phyloP scores from a whole-genome alignment of 176 grass and related monocot species.

The Carex pumila region DNA sequence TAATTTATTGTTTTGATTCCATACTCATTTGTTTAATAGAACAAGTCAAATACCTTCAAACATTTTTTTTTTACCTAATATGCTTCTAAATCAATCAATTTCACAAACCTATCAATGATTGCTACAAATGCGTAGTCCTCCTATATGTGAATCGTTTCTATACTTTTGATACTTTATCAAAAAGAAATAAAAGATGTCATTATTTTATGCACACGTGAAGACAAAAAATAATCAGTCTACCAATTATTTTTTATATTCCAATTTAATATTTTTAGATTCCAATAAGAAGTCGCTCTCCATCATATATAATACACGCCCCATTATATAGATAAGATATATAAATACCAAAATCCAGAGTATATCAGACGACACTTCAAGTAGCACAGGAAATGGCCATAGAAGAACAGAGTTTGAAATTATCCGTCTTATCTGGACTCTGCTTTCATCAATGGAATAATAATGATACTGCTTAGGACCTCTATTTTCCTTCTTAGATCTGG shows the following conservation, averaged over 20 bases:
- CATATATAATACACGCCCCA: neutral
- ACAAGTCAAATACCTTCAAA: neutral
- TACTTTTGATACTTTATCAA: neutral
- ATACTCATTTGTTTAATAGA: neutral
- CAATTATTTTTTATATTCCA: neutral
- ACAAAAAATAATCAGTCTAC: neutral
- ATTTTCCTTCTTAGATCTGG: conserved; percentile 49
- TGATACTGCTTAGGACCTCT: conserved; percentile 4
- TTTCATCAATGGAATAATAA: conserved; percentile 24
- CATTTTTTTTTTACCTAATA: neutral
- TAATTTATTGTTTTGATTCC: neutral
- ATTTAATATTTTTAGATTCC: no score
- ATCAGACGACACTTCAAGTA: neutral
- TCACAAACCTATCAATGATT: neutral
- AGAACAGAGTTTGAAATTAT: conserved; percentile 12
- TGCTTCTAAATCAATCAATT: neutral
- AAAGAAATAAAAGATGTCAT: neutral
- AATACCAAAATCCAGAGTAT: neutral
- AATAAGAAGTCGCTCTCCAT: neutral
- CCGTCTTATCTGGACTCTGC: conserved; percentile 19
- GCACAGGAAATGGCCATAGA: neutral
- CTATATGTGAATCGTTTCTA: neutral
- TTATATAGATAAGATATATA: neutral
- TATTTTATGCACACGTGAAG: neutral
- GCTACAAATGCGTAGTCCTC: neutral